phyloP scores from a whole-genome alignment of 441 rosid genomes.

The Macaranga tanarius region DNA sequence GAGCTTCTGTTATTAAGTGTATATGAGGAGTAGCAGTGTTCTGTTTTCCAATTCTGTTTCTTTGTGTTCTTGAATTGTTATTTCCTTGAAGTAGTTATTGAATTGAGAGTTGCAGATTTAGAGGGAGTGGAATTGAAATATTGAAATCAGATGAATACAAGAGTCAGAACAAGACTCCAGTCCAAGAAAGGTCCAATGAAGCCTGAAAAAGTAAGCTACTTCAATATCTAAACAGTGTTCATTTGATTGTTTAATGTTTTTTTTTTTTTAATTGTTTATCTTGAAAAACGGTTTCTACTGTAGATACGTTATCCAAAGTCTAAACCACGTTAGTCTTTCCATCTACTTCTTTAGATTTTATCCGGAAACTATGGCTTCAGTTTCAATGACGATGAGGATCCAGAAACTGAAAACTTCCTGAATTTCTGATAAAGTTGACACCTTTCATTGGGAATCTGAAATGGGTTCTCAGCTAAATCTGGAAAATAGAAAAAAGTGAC shows the following conservation, averaged over 20 bases:
- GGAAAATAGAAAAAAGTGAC: neutral
- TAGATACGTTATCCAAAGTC: neutral
- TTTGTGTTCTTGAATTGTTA: neutral
- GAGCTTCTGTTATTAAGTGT: slow-evolving; percentile 22
- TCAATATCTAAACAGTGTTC: slow-evolving; percentile 22
- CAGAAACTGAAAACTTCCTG: slow-evolving; percentile 26
- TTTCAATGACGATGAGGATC: slow-evolving; percentile 26
- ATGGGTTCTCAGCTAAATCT: slow-evolving; percentile 17
- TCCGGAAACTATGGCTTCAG: slow-evolving; percentile 26
- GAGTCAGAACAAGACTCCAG: slow-evolving; percentile 34
- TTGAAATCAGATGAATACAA: slow-evolving; percentile 36
- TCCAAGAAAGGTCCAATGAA: slow-evolving; percentile 34
- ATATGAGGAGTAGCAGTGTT: neutral
- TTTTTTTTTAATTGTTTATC: slow-evolving; percentile 13
- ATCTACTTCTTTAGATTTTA: neutral
- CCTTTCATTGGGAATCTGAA: slow-evolving; percentile 21
- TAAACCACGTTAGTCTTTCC: neutral
- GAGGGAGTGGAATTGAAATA: slow-evolving; percentile 8
- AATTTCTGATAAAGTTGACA: slow-evolving; percentile 10
- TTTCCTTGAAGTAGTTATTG: neutral
- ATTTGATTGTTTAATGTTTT: neutral
- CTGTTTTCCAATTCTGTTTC: neutral
- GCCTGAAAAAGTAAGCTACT: slow-evolving; percentile 38
- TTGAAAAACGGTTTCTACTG: slow-evolving; percentile 25
- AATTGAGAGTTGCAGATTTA: slow-evolving; percentile 35